These are phyloP conservation scores for Torulaspora franciscae DNA, from an alignment of 805 yeast species.

Conservation along the genomic window DNA sequence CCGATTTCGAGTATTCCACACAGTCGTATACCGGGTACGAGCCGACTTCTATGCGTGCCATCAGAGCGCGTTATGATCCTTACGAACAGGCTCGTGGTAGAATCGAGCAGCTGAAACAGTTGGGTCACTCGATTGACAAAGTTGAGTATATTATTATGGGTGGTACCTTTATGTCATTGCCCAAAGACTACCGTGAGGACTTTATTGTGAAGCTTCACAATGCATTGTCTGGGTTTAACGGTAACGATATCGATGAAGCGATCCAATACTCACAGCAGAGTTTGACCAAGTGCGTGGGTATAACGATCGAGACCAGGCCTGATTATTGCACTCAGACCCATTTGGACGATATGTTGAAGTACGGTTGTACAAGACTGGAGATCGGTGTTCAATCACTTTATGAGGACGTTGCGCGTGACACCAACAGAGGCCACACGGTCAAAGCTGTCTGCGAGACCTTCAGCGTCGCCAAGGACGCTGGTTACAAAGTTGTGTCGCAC, in stretches of 20 bases:
- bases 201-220: constrained; percentile 89
- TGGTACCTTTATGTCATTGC: constrained; percentile 96
- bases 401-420: constrained; percentile 97
- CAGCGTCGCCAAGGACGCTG: constrained; percentile 95
- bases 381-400: constrained; percentile 96
- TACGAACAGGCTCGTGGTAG: constrained; percentile 98
- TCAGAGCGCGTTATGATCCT: constrained; percentile 95
- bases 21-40: constrained; percentile 98
- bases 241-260: constrained; percentile 84
- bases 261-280: constrained; percentile 88
- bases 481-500: constrained; percentile 94
- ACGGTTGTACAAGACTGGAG: constrained; percentile 95
- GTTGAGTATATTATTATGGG: constrained; percentile 99
- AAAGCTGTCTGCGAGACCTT: constrained; percentile 94
- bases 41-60: constrained; percentile 99
- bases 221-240: constrained; percentile 89
- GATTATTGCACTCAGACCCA: constrained; percentile 97
- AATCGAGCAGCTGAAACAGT: constrained; percentile 87
- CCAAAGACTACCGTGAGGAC: constrained; percentile 80
- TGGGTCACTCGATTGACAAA: constrained; percentile 95
- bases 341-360: constrained; percentile 88
- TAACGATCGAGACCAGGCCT: constrained; percentile 96
- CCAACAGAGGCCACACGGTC: constrained; percentile 97
- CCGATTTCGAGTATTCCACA: constrained; percentile 95
- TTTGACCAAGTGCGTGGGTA: constrained; percentile 95